Evolutionary conservation across 257 asterid species (phyloP).

Genomic region (Salvia hispanica): DNA sequence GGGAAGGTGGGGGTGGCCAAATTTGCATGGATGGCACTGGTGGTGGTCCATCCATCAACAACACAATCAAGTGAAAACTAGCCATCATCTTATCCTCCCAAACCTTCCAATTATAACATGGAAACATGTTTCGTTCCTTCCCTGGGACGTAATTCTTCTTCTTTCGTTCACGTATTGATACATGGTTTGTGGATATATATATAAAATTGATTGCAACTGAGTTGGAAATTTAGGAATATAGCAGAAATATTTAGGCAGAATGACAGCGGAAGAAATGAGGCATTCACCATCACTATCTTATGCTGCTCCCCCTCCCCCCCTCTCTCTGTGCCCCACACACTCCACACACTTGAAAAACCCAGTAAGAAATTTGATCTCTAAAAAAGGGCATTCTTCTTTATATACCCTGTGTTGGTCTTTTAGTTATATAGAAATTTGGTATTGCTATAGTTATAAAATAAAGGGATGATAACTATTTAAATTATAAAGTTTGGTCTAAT

Average conservation of each 20-base stretch:
- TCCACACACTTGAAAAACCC: no score
- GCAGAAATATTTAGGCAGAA: background rate
- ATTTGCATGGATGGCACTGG: background rate
- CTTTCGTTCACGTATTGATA: no score
- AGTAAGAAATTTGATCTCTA: no score
- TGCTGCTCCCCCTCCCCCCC: background rate
- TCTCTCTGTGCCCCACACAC: background rate
- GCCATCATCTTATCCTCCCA: constrained; percentile 12
- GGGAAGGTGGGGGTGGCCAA: background rate
- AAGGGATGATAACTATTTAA: background rate
- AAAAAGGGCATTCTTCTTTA: no score
- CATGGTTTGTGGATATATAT: no score
- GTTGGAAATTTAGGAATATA: background rate
- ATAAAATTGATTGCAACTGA: background rate
- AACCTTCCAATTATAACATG: constrained; percentile 3
- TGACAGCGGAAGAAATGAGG: constrained; percentile 8
- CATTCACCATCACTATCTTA: background rate
- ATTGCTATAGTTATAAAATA: no score
- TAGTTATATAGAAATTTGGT: background rate
- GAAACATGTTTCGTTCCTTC: background rate
- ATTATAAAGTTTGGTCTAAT: no score
- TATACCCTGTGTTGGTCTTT: background rate
- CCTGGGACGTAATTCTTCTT: background rate
- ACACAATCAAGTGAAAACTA: constrained; percentile 7
- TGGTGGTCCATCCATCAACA: constrained; percentile 8